A percentile compares a stretch with the other conserved stretches of the same genome.
These are phyloP conservation scores for Colletotrichum acutatum DNA, from an alignment of 2,329 filamentous ascomycete genomes.

Conservation along the genomic window DNA sequence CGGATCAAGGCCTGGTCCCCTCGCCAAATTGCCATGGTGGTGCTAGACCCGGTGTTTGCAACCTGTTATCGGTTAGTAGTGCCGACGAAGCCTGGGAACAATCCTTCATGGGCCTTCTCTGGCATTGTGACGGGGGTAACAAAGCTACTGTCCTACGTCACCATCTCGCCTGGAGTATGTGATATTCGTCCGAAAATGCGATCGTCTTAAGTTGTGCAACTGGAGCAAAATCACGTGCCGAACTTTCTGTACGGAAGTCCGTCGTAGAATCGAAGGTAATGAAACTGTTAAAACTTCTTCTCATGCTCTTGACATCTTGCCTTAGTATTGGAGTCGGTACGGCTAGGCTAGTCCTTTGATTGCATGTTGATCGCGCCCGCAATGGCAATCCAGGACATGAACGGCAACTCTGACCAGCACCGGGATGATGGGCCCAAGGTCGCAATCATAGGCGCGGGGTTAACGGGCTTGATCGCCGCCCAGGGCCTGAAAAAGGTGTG, in stretches of 20 bases:
- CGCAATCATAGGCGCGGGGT: slow-evolving; percentile 50
- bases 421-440: slow-evolving; percentile 38
- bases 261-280: not conserved
- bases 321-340: not conserved
- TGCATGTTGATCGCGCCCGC: not conserved
- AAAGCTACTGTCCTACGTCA: slow-evolving; percentile 14
- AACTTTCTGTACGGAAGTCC: not conserved
- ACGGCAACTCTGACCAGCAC: not conserved
- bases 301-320: not conserved
- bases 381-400: slow-evolving; percentile 1
- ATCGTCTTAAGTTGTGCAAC: not conserved
- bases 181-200: slow-evolving; percentile 10
- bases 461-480: slow-evolving; percentile 49
- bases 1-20: not conserved
- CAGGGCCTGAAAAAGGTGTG: slow-evolving; percentile 49
- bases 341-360: too few species aligned
- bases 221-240: not conserved
- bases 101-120: not conserved
- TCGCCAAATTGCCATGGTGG: not conserved
- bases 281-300: not conserved
- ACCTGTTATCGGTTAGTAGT: not conserved
- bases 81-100: not conserved
- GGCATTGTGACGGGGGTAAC: not conserved
- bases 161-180: not conserved
- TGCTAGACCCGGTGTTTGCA: not conserved